These are phyloP conservation scores for Penicillium expansum DNA, from an alignment of 2,329 filamentous ascomycete genomes.

Conservation along the genomic window DNA sequence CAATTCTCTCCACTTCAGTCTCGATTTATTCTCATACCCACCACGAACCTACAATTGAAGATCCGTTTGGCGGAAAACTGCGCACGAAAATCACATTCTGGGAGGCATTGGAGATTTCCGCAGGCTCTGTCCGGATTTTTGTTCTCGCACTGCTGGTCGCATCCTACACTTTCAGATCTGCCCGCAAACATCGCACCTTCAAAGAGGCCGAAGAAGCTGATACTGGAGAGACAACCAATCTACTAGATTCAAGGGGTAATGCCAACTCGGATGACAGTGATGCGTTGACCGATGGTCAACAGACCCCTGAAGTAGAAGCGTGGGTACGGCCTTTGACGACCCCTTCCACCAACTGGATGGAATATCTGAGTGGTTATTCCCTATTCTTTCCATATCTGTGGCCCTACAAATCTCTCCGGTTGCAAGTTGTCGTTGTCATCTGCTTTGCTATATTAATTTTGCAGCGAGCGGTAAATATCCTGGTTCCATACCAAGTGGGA, in stretches of 20 bases:
- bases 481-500: slow-evolving; percentile 77
- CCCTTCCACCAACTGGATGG: slow-evolving; percentile 86
- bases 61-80: slow-evolving; percentile 45
- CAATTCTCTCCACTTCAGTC: slow-evolving; percentile 67
- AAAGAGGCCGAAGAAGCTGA: neutral
- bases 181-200: neutral
- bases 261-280: neutral
- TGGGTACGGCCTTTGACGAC: slow-evolving; percentile 88
- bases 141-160: slow-evolving; percentile 60
- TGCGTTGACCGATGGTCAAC: neutral
- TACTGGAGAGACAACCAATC: neutral
- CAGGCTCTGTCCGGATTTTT: slow-evolving; percentile 67
- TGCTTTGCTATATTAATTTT: slow-evolving; percentile 75
- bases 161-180: slow-evolving; percentile 54
- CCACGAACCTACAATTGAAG: slow-evolving; percentile 57
- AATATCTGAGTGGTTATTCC: slow-evolving; percentile 83
- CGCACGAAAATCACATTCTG: slow-evolving; percentile 21
- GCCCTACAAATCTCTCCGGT: slow-evolving; percentile 69
- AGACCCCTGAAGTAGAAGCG: slow-evolving; percentile 41
- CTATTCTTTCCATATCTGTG: slow-evolving; percentile 67
- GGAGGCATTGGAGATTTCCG: neutral
- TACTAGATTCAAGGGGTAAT: neutral
- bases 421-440: slow-evolving; percentile 74
- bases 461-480: slow-evolving; percentile 76
- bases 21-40: slow-evolving; percentile 67